Percentiles rank a stretch among this genome's conserved stretches.
phyloP scores from a whole-genome alignment of 2,329 filamentous ascomycete species.

The Fusarium sp. region DNA sequence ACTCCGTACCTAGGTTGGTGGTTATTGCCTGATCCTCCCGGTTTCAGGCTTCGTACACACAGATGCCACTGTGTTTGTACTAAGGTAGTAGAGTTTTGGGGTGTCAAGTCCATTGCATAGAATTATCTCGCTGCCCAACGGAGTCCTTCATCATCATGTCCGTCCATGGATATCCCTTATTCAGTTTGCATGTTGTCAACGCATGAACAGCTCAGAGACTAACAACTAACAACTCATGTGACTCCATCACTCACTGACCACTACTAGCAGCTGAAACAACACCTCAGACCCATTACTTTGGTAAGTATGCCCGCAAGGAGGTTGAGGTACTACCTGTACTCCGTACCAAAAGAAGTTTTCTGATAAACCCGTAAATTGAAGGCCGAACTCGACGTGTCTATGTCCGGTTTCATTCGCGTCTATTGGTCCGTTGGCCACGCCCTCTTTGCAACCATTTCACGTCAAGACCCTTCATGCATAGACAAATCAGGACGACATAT shows the following conservation, averaged over 20 bases:
- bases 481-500: conserved; percentile 2
- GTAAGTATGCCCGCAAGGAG: not conserved
- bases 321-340: not conserved
- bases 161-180: conserved; percentile 1
- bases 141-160: not conserved
- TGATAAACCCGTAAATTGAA: not conserved
- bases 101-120: not conserved
- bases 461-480: conserved; percentile 36
- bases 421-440: conserved; percentile 30
- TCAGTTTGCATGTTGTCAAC: conserved; percentile 20
- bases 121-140: conserved; percentile 8
- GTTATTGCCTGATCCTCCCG: not conserved
- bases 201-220: conserved; percentile 39
- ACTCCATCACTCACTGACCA: conserved; percentile 16
- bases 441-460: not conserved
- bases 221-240: conserved; percentile 30
- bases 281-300: conserved; percentile 3
- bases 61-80: not conserved
- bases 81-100: not conserved
- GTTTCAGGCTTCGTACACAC: not conserved
- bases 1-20: not conserved
- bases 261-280: not conserved
- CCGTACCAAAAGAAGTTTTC: not conserved
- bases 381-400: conserved; percentile 33
- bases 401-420: conserved; percentile 16